These are phyloP conservation scores for Ascoidea tarda DNA, from an alignment of 805 yeast species.

Conservation along the genomic window DNA sequence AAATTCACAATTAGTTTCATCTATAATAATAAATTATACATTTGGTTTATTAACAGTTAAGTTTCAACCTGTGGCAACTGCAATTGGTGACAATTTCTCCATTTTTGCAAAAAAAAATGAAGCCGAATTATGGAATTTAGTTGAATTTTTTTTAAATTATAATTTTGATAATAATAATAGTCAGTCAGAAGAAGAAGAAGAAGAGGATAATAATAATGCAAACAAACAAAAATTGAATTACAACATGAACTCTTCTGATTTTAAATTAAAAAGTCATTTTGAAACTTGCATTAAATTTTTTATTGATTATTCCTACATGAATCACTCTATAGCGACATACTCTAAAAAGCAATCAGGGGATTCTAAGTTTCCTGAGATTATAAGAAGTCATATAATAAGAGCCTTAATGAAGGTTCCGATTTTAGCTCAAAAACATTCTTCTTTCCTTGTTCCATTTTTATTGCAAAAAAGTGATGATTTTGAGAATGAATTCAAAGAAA, in stretches of 20 bases:
- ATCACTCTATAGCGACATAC: slow-evolving; percentile 23
- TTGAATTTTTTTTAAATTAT: slow-evolving; percentile 24
- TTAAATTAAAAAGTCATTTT: slow-evolving; percentile 28
- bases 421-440: slow-evolving; percentile 53
- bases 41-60: slow-evolving; percentile 63
- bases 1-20: slow-evolving; percentile 12
- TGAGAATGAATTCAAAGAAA: slow-evolving; percentile 12
- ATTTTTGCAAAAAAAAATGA: slow-evolving; percentile 27
- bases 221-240: slow-evolving; percentile 13
- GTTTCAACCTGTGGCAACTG: slow-evolving; percentile 81
- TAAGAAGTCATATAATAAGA: slow-evolving; percentile 43
- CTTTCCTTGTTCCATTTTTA: slow-evolving; percentile 43
- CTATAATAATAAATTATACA: slow-evolving; percentile 31
- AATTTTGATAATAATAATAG: slow-evolving; percentile 10
- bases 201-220: slow-evolving; percentile 12
- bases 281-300: slow-evolving; percentile 16
- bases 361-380: slow-evolving; percentile 24
- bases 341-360: slow-evolving; percentile 24
- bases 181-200: slow-evolving; percentile 6
- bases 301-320: slow-evolving; percentile 20
- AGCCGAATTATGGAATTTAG: slow-evolving; percentile 35
- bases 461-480: slow-evolving; percentile 20
- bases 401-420: slow-evolving; percentile 44
- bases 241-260: slow-evolving; percentile 15
- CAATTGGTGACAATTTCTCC: slow-evolving; percentile 48